These are phyloP conservation scores for Phytopythium oedochilum DNA, from an alignment of 352 stramenopile genomes.

Conservation along the genomic window DNA sequence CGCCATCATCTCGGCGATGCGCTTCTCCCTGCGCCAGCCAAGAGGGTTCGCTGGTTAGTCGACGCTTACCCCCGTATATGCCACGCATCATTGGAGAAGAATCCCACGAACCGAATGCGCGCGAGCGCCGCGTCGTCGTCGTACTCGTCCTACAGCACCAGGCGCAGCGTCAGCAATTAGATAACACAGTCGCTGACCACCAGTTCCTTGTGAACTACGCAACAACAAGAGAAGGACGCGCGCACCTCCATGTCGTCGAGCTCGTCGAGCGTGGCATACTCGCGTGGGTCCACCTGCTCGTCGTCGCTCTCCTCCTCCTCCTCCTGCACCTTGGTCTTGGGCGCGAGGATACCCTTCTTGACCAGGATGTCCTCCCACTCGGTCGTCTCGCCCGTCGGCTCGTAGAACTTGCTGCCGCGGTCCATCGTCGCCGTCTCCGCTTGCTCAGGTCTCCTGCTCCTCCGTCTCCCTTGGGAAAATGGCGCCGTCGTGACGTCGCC, in stretches of 20 bases:
- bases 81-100: too few relatives aligned
- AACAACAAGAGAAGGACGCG: neutral
- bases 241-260: constrained; percentile 79
- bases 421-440: constrained; percentile 40
- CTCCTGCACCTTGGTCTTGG: constrained; percentile 84
- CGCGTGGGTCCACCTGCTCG: constrained; percentile 64
- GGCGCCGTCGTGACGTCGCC: neutral
- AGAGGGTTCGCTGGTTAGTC: neutral
- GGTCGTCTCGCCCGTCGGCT: constrained; percentile 84
- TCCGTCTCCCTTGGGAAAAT: neutral
- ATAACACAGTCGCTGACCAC: too few relatives aligned
- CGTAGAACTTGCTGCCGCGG: constrained; percentile 82
- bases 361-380: constrained; percentile 89
- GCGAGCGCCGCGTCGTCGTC: constrained; percentile 74
- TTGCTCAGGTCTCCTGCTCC: neutral
- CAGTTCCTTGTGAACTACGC: neutral
- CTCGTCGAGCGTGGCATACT: constrained; percentile 81
- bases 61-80: too few relatives aligned
- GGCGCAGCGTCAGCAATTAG: neutral
- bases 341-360: constrained; percentile 85
- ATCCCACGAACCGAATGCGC: constrained; percentile 44
- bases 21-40: constrained; percentile 43
- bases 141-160: constrained; percentile 59
- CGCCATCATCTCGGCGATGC: constrained; percentile 86
- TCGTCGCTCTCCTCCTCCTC: constrained; percentile 70